A percentile compares a stretch with the other conserved stretches of the same genome.
phyloP scores from a whole-genome alignment of 257 asterid genomes.

The Solanum medicagineum region DNA sequence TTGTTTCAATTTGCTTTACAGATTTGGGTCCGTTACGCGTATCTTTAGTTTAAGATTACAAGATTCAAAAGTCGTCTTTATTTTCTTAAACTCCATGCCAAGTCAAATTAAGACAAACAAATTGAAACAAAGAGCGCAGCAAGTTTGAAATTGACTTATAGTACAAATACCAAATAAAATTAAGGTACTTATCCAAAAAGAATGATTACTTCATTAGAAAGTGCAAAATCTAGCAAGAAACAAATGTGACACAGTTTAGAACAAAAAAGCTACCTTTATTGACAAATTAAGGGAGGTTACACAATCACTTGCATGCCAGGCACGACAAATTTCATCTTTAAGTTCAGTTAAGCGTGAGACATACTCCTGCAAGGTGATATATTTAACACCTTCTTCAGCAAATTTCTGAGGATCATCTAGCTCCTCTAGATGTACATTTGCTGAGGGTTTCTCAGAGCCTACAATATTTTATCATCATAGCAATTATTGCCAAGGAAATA shows the following conservation, averaged over 20 bases:
- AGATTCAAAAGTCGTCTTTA: not conserved
- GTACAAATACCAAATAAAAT: not conserved
- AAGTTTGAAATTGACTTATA: not conserved
- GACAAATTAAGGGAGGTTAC: constrained; percentile 72
- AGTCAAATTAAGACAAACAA: not conserved
- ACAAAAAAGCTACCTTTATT: constrained; percentile 45
- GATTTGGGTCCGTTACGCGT: too few relatives aligned
- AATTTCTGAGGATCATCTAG: constrained; percentile 37
- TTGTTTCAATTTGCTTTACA: too few relatives aligned
- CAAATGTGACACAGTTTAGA: not conserved
- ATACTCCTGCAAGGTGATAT: constrained; percentile 59
- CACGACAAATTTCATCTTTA: constrained; percentile 49
- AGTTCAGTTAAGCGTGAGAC: constrained; percentile 53
- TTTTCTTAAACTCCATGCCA: not conserved
- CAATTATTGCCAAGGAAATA: not conserved
- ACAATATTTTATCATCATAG: constrained; percentile 10
- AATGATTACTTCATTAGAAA: not conserved
- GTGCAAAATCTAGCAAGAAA: not conserved
- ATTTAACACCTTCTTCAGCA: constrained; percentile 43
- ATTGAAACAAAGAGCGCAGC: not conserved
- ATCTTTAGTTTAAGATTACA: not conserved
- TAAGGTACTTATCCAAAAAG: not conserved
- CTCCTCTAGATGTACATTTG: constrained; percentile 42
- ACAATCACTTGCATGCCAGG: constrained; percentile 71
- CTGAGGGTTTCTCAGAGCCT: constrained; percentile 36